These are phyloP conservation scores for Alternaria triticina DNA, from an alignment of 2,329 filamentous ascomycete genomes.

Conservation along the genomic window DNA sequence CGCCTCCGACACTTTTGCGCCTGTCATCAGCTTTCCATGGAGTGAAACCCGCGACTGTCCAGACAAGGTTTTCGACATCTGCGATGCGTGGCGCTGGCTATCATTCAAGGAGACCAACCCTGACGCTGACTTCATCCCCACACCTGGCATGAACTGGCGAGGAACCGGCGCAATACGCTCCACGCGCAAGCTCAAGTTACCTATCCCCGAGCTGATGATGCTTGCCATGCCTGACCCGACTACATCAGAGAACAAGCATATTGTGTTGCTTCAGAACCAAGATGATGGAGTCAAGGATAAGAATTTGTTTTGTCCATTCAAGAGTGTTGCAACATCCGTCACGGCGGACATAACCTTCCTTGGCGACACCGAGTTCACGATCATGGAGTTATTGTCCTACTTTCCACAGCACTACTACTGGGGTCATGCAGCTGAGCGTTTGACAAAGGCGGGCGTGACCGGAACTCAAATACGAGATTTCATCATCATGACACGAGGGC, in stretches of 20 bases:
- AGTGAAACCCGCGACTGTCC: neutral
- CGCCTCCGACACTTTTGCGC: neutral
- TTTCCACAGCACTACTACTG: neutral
- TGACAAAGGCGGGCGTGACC: neutral
- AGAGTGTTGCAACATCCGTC: neutral
- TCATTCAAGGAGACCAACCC: neutral
- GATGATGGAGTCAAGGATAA: neutral
- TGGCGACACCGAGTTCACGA: neutral
- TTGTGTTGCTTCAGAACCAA: constrained; percentile 5
- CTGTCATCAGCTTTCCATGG: neutral
- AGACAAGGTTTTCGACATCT: neutral
- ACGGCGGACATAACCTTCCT: neutral
- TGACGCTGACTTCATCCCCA: neutral
- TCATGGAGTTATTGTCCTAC: neutral
- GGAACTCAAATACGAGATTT: neutral
- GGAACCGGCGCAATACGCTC: neutral
- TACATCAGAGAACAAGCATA: neutral
- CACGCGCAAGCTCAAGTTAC: constrained; percentile 4
- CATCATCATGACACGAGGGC: neutral
- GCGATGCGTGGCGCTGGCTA: neutral
- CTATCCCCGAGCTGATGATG: constrained; percentile 21
- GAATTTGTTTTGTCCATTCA: neutral
- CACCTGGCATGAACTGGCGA: neutral
- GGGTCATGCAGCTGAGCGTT: neutral
- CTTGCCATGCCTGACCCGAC: neutral